These are phyloP conservation scores for Mesostigma viride DNA, from an alignment of 139 green algal genomes.

Conservation along the genomic window DNA sequence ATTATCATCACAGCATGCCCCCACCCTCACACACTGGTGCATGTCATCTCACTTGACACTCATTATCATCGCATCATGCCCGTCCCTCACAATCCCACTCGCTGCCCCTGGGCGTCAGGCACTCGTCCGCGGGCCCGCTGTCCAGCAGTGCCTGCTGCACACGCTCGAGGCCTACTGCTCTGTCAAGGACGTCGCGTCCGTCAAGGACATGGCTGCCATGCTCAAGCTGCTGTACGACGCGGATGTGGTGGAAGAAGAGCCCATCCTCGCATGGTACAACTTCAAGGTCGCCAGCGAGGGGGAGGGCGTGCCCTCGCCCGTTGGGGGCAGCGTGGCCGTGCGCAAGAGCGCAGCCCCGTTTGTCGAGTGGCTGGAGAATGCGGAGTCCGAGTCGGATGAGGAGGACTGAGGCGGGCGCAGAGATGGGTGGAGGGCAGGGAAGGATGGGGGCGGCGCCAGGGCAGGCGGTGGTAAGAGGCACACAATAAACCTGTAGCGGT, in stretches of 20 bases:
- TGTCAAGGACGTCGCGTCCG: background rate
- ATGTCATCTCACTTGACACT: too few relatives aligned
- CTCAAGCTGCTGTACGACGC: slow-evolving; percentile 78
- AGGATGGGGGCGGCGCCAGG: too few relatives aligned
- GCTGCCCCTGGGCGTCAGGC: background rate
- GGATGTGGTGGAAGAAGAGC: slow-evolving; percentile 74
- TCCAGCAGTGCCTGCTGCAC: background rate
- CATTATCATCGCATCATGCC: background rate
- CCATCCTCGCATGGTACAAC: slow-evolving; percentile 47
- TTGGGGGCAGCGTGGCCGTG: slow-evolving; percentile 39
- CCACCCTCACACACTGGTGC: too few relatives aligned
- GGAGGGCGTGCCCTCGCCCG: slow-evolving; percentile 39
- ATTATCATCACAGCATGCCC: too few relatives aligned
- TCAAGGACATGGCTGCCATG: slow-evolving; percentile 56
- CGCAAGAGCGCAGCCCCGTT: slow-evolving; percentile 54
- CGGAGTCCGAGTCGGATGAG: slow-evolving; percentile 42
- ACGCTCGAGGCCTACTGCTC: background rate
- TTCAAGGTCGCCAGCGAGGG: background rate
- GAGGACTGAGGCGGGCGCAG: too few relatives aligned
- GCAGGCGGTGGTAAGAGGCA: too few relatives aligned
- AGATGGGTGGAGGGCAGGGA: too few relatives aligned
- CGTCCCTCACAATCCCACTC: background rate
- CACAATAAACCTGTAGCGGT: too few relatives aligned
- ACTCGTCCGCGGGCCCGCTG: background rate
- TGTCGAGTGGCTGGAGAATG: slow-evolving; percentile 68